Percentiles rank a stretch among this genome's conserved stretches.
These are phyloP conservation scores for Colletotrichum cordylinicola DNA, from an alignment of 2,329 filamentous ascomycete species.

Conservation along the genomic window DNA sequence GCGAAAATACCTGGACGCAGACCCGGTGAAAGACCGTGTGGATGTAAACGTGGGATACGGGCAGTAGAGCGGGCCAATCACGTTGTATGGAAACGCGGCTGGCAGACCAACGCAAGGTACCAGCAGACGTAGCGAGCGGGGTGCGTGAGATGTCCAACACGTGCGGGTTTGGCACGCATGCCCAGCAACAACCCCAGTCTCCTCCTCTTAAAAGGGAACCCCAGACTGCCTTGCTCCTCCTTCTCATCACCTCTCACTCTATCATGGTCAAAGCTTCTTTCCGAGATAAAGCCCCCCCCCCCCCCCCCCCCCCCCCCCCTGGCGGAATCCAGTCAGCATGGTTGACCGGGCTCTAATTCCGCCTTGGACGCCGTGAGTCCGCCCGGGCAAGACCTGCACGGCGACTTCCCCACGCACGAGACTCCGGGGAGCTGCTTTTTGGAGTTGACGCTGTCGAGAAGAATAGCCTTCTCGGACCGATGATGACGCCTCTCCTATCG, in stretches of 20 bases:
- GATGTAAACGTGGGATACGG: not conserved
- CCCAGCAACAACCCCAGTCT: not conserved
- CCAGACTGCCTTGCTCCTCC: not conserved
- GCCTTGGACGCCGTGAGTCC: not conserved
- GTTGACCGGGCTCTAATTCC: not conserved
- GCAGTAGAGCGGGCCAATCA: not conserved
- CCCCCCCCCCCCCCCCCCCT: not conserved
- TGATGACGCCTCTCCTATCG: not conserved
- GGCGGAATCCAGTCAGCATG: not conserved
- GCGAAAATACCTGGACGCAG: not conserved
- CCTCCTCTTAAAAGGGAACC: not conserved
- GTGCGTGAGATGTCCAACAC: not conserved
- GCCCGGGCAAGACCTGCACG: not conserved
- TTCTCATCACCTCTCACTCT: not conserved
- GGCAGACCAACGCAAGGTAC: not conserved
- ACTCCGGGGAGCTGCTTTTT: not conserved
- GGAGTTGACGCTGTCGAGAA: not conserved
- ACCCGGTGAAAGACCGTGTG: not conserved
- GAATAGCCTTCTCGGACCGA: not conserved
- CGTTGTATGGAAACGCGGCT: not conserved
- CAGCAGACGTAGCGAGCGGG: not conserved
- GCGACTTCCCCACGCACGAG: not conserved
- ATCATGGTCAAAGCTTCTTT: not conserved
- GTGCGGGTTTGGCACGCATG: not conserved
- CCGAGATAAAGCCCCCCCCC: not conserved